Percentiles rank a stretch among this genome's conserved stretches.
phyloP scores from a whole-genome alignment of 805 yeast species.

The Barnettozyma sucrosica region DNA sequence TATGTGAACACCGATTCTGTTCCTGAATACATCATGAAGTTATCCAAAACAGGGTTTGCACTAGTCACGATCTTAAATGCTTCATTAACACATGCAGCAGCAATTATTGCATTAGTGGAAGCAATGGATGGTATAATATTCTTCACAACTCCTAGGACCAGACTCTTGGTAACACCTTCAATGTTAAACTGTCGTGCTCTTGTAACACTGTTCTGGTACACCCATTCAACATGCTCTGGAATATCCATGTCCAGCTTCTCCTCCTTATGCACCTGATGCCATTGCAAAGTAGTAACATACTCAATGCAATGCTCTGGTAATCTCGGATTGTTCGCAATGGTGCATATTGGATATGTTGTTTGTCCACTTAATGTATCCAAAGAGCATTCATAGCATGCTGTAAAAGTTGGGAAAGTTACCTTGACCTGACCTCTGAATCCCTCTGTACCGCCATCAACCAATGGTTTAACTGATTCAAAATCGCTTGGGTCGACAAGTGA shows the following conservation, averaged over 20 bases:
- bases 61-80: constrained; percentile 74
- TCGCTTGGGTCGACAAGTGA: constrained; percentile 51
- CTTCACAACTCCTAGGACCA: constrained; percentile 84
- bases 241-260: constrained; percentile 60
- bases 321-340: constrained; percentile 92
- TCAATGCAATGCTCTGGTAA: constrained; percentile 92
- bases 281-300: constrained; percentile 74
- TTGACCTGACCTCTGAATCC: constrained; percentile 91
- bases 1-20: constrained; percentile 72
- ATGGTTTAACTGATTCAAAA: constrained; percentile 47
- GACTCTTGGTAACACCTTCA: constrained; percentile 58
- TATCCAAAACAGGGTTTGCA: constrained; percentile 58
- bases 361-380: constrained; percentile 59
- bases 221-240: constrained; percentile 58
- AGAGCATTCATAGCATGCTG: constrained; percentile 93
- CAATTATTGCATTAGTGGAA: constrained; percentile 86
- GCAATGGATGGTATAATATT: constrained; percentile 93
- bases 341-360: constrained; percentile 81
- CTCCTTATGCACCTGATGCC: constrained; percentile 51
- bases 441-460: constrained; percentile 94
- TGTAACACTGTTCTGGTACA: constrained; percentile 45
- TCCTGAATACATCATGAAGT: constrained; percentile 86
- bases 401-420: constrained; percentile 75
- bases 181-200: constrained; percentile 67
- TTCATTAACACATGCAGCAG: constrained; percentile 85